Evolutionary conservation across 139 green algal genomes (phyloP).

Genomic region (Eudorina sp.): DNA sequence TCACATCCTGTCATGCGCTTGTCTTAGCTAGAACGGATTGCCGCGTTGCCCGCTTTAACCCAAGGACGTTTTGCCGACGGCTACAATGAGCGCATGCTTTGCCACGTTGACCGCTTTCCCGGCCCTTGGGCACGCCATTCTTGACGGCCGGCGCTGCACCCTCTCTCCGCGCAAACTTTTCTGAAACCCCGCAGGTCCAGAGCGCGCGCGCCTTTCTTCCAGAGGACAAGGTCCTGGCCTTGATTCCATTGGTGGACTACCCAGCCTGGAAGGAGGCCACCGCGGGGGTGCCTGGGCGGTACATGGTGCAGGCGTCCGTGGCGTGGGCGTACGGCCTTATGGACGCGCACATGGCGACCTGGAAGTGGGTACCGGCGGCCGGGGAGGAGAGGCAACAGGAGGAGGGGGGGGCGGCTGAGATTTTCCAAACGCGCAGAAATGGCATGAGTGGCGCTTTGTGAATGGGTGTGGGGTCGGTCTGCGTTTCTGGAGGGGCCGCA

Average conservation of each 20-base stretch:
- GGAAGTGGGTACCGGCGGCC: neutral
- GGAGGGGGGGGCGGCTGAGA: neutral
- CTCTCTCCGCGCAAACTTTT: neutral
- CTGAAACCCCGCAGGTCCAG: slow-evolving; percentile 7
- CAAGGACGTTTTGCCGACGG: too few species aligned
- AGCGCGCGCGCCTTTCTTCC: slow-evolving; percentile 31
- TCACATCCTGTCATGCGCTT: neutral
- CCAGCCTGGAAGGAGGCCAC: slow-evolving; percentile 19
- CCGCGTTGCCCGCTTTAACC: neutral
- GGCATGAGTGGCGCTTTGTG: neutral
- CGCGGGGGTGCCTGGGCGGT: neutral
- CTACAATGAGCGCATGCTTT: neutral
- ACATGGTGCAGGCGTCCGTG: slow-evolving; percentile 38
- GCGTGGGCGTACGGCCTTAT: slow-evolving; percentile 37
- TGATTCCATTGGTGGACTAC: slow-evolving; percentile 42
- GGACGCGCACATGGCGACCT: neutral
- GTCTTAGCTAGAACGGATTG: neutral
- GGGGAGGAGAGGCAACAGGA: neutral
- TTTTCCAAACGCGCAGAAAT: neutral
- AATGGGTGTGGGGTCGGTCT: neutral
- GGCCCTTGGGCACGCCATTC: neutral
- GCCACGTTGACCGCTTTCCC: neutral
- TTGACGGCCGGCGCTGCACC: too few species aligned
- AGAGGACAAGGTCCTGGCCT: slow-evolving; percentile 30
- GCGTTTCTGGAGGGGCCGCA: too few species aligned